Conservation (phyloP, 176 grass and related monocot species). For the Aegilops bicornis region DNA sequence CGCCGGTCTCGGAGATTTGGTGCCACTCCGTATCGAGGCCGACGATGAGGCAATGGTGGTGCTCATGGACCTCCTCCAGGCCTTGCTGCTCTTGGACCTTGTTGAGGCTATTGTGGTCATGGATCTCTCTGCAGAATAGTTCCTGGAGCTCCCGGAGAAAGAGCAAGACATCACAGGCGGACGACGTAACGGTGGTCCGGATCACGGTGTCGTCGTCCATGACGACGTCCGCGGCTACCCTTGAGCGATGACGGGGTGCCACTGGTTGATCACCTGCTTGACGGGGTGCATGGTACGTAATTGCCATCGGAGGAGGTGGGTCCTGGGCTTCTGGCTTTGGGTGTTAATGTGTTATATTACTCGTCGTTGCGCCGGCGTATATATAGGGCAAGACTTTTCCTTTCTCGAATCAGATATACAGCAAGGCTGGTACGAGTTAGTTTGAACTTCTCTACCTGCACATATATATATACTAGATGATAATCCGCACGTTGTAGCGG, state of each 20-base stretch:
- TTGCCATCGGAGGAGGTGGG: not conserved
- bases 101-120: not conserved
- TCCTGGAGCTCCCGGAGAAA: conserved; percentile 32
- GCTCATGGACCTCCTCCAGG: not conserved
- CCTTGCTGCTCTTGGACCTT: not conserved
- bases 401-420: too few relatives aligned
- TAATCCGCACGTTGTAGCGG: too few relatives aligned
- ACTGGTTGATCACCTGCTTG: not conserved
- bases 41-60: conserved; percentile 29
- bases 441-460: too few relatives aligned
- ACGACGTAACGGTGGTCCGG: conserved; percentile 49
- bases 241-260: not conserved
- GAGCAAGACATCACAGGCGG: not conserved
- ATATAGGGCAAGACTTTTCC: too few relatives aligned
- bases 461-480: too few relatives aligned
- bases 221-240: not conserved
- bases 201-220: conserved; percentile 31
- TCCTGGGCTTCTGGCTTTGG: not conserved
- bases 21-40: conserved; percentile 74
- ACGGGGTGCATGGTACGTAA: not conserved
- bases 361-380: too few relatives aligned
- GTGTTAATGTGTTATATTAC: not conserved
- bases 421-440: too few relatives aligned
- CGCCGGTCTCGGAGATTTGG: not conserved
- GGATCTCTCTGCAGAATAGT: conserved; percentile 26